Evolutionary conservation across 2,329 filamentous ascomycete species (phyloP), one percentile per base, ranked within the genome.

Genomic region (Verticillium dahliae): DNA sequence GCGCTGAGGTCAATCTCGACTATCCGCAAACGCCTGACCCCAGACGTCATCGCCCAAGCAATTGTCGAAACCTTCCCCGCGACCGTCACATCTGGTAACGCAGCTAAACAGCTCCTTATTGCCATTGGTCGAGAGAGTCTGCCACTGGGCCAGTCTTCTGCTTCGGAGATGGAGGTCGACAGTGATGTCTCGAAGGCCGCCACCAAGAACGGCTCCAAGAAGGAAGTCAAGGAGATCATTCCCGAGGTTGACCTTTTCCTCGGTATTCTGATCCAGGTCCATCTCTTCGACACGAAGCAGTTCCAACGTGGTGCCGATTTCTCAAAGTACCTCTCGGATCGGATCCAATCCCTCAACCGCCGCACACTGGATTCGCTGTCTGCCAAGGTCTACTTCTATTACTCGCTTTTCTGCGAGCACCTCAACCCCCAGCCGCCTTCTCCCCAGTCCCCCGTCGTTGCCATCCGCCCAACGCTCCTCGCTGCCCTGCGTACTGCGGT

Each of bases 381-480:
- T 62, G 92, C 94, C 67, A 96, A 96, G 77, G 92, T 94, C 65
- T 99, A 97, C 83, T 98, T 97, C 78, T 99, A 99, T 82, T 97
- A 92, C 78, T 92, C 92, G 31, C 83, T 98, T 69, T 98, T 98
- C 81, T 92, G 90, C 78, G 95, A 99, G 82, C 89, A 96, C 76
- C 85, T 96, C 65, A 86, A 88, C 63, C 93, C 94, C 27, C 85
- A 94, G 65, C 91, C 95, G 55, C 93, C 94, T 31, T 97, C 93
- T 59, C 90, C 92, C 61, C 89, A 91, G 70, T 96, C 93, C 6
- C 90, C 92, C 3, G 86, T 97, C 67, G 90, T 97, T 64, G 84
- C 89, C 50, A 92, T 97, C 71, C 90, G 95, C 63, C 91, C 93
- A 61, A 89, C 88, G 65, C 85, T 99, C 58, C 86, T 99, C 61